These are phyloP conservation scores for Metschnikowia lachancei DNA, from an alignment of 805 yeast genomes.

Conservation along the genomic window DNA sequence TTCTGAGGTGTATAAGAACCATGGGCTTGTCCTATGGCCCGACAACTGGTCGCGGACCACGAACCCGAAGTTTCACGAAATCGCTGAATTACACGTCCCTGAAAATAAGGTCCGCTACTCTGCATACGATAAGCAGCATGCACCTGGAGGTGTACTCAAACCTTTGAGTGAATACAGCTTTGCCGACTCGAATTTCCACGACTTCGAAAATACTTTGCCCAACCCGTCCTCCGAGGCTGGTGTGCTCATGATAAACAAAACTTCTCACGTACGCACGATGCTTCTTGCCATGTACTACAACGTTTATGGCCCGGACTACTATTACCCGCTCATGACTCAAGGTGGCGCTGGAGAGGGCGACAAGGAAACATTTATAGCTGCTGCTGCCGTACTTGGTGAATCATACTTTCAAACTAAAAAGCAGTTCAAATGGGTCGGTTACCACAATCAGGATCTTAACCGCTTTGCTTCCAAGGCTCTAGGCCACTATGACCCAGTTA, in stretches of 20 bases:
- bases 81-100: conserved; percentile 41
- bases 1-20: conserved; percentile 44
- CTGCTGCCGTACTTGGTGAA: conserved; percentile 51
- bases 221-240: conserved; percentile 73
- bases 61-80: conserved; percentile 55
- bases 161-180: conserved; percentile 25
- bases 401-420: conserved; percentile 54
- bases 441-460: conserved; percentile 30
- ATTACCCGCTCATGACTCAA: conserved; percentile 66
- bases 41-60: conserved; percentile 72
- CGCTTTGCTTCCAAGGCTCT: conserved; percentile 29
- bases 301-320: conserved; percentile 60
- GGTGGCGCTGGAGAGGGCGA: conserved; percentile 80
- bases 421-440: conserved; percentile 42
- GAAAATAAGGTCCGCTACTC: conserved; percentile 37
- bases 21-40: conserved; percentile 60
- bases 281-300: conserved; percentile 64
- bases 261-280: conserved; percentile 55
- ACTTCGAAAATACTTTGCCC: conserved; percentile 60
- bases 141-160: conserved; percentile 27
- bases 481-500: conserved; percentile 41
- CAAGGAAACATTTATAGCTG: conserved; percentile 72
- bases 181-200: conserved; percentile 50
- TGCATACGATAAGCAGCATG: conserved; percentile 33
- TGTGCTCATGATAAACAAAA: conserved; percentile 60